These are phyloP conservation scores for Pseudocercospora musae DNA, from an alignment of 2,329 filamentous ascomycete genomes.

Conservation along the genomic window DNA sequence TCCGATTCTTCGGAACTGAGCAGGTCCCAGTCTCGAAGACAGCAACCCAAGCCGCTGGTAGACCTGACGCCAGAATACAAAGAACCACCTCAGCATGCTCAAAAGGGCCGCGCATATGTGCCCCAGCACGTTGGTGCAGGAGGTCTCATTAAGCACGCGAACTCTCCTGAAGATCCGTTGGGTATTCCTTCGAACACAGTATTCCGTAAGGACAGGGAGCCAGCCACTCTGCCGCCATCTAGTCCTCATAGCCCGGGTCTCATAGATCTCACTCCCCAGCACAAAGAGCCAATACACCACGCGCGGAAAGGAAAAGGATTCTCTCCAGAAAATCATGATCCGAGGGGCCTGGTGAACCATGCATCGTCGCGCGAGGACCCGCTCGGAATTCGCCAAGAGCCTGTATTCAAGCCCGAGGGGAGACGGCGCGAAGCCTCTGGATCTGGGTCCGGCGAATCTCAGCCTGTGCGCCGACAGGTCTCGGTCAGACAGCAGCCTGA, in stretches of 20 bases:
- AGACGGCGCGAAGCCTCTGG: slow-evolving; percentile 8
- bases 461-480: slow-evolving; percentile 2
- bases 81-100: slow-evolving; percentile 59
- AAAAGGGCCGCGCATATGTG: slow-evolving; percentile 50
- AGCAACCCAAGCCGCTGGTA: slow-evolving; percentile 59
- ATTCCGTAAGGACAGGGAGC: slow-evolving; percentile 38
- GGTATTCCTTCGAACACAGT: slow-evolving; percentile 42
- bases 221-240: background rate
- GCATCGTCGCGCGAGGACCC: slow-evolving; percentile 18
- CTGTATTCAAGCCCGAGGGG: slow-evolving; percentile 16
- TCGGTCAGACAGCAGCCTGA: slow-evolving; percentile 8
- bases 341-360: slow-evolving; percentile 10
- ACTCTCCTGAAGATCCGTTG: slow-evolving; percentile 43
- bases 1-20: slow-evolving; percentile 38
- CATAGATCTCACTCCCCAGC: slow-evolving; percentile 17
- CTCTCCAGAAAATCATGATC: slow-evolving; percentile 7
- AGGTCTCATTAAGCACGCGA: slow-evolving; percentile 46
- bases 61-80: slow-evolving; percentile 64
- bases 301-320: slow-evolving; percentile 17
- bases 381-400: slow-evolving; percentile 14
- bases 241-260: slow-evolving; percentile 9
- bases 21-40: slow-evolving; percentile 45
- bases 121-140: slow-evolving; percentile 36
- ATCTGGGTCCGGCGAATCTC: background rate
- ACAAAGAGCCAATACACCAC: slow-evolving; percentile 21